A percentile compares a stretch with the other conserved stretches of the same genome.
phyloP scores from a whole-genome alignment of 129 eudicot genomes.

The Saposhnikovia divaricata region DNA sequence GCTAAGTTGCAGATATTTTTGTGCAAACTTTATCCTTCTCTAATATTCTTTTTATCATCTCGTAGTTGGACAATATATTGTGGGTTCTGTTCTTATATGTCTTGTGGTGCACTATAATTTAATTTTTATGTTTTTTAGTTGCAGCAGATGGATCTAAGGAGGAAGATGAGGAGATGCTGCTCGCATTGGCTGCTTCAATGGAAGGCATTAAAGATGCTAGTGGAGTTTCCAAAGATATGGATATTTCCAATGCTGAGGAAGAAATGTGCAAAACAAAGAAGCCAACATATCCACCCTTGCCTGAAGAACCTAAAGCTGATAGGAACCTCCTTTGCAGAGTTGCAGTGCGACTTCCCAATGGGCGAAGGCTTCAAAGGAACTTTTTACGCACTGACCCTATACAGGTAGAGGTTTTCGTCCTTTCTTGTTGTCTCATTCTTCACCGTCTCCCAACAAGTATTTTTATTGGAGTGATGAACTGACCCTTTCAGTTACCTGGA shows the following conservation, averaged over 20 bases:
- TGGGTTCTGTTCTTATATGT: neutral
- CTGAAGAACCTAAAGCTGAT: conserved; percentile 81
- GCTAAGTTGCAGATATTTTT: neutral
- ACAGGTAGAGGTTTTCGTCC: conserved; percentile 36
- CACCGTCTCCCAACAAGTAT: neutral
- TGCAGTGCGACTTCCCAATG: conserved; percentile 89
- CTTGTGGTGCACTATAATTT: neutral
- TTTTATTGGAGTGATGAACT: neutral
- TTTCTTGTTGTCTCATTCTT: neutral
- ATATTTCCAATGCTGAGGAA: conserved; percentile 18
- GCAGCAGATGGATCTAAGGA: conserved; percentile 45
- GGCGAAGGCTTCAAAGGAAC: conserved; percentile 87
- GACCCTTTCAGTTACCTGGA: neutral
- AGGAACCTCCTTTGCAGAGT: conserved; percentile 71
- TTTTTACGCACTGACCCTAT: conserved; percentile 65
- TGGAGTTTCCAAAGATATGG: conserved; percentile 32
- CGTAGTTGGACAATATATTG: neutral
- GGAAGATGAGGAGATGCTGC: conserved; percentile 57
- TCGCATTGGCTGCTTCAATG: conserved; percentile 66
- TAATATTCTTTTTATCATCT: neutral
- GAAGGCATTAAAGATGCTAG: conserved; percentile 29
- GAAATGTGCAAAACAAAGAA: conserved; percentile 27
- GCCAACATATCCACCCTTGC: conserved; percentile 64
- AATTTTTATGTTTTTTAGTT: conserved; percentile 13
- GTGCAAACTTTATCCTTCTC: neutral